Base-by-base conservation (phyloP, 768 basidiomycete species). In the Trametes meyenii region DNA sequence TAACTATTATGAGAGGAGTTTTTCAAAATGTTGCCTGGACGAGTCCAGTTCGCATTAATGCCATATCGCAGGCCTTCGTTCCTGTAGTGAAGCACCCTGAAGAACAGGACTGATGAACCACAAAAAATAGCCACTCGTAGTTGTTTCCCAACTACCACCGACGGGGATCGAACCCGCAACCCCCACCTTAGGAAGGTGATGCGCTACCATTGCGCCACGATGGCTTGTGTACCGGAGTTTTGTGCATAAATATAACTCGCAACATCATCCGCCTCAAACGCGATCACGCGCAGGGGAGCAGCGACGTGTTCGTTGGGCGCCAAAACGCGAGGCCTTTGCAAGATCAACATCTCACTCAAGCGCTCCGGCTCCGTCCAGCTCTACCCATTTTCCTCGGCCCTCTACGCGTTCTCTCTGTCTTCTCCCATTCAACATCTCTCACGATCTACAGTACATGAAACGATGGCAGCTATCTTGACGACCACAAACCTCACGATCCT, bases 111-210 rank as follows among this genome's bases (percentile, higher is more conserved):
- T 12, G 39, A 12, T 12, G 39, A 40, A 12, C 12, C 4, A 4
- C 5, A 24, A 53, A 58, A 44, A 17, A 19, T 10, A 43, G 48
- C 57, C 57, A 43, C n/a, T 13, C 38, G 48, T 38, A 58, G 56
- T 46, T 58, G 29, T n/a, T 52, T 11, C 38, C 45, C 45, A 17
- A 46, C 13, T 71, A 72, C 71, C 71, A 67, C 60, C 69, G 70
- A 70, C 69, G 71, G 71, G 71, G 67, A 63, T 72, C 71, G 71
- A 72, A 72, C 71, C 71, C 71, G 69, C 71, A 72, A 71, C 70
- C 71, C 67, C 70, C 71, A 70, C 71, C 71, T 72, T 72, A 72
- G 71, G 71, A 72, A 72, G 70, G 71, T 70, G 71, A 71, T 70
- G 71, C 71, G 70, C 71, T 72, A 70, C 71, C 71, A 68, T 72